phyloP scores from a whole-genome alignment of 2,329 filamentous ascomycete genomes.

The Trichoderma breve region DNA sequence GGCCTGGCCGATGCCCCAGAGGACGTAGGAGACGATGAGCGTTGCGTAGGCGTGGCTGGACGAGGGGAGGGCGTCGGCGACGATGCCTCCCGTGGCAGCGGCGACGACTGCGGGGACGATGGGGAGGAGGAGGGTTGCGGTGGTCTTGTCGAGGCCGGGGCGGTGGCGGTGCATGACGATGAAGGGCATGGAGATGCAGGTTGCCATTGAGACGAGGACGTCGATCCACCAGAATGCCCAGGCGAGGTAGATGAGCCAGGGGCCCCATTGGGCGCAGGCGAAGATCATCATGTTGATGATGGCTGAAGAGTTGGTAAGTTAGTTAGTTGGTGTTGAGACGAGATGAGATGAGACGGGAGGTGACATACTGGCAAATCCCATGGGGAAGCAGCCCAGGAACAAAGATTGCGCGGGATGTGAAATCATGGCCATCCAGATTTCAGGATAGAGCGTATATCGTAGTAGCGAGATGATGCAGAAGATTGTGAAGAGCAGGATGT shows the following conservation, averaged over 20 bases:
- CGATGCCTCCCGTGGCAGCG: slow-evolving; percentile 60
- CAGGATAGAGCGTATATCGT: slow-evolving; percentile 63
- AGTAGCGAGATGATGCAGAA: slow-evolving; percentile 55
- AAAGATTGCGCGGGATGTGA: slow-evolving; percentile 64
- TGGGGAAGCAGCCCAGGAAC: slow-evolving; percentile 67
- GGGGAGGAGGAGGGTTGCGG: slow-evolving; percentile 63
- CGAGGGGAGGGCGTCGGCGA: slow-evolving; percentile 59
- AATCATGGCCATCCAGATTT: slow-evolving; percentile 66
- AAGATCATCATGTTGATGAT: slow-evolving; percentile 65
- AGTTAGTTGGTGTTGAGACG: not conserved
- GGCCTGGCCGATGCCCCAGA: slow-evolving; percentile 62
- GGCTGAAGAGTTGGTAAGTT: slow-evolving; percentile 36
- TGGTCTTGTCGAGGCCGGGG: slow-evolving; percentile 55
- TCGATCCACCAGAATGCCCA: slow-evolving; percentile 61
- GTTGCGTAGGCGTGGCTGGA: slow-evolving; percentile 57
- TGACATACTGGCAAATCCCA: slow-evolving; percentile 60
- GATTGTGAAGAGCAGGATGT: slow-evolving; percentile 54
- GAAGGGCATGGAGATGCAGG: slow-evolving; percentile 56
- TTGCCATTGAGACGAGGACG: slow-evolving; percentile 49
- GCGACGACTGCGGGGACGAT: slow-evolving; percentile 67
- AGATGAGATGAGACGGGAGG: not conserved
- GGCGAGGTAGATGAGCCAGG: slow-evolving; percentile 52
- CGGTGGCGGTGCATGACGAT: slow-evolving; percentile 50
- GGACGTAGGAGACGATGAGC: slow-evolving; percentile 62
- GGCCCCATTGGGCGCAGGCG: slow-evolving; percentile 61